Evolutionary conservation across 2,329 filamentous ascomycete genomes (phyloP).

Genomic region (Sclerotinia sclerotiorum): DNA sequence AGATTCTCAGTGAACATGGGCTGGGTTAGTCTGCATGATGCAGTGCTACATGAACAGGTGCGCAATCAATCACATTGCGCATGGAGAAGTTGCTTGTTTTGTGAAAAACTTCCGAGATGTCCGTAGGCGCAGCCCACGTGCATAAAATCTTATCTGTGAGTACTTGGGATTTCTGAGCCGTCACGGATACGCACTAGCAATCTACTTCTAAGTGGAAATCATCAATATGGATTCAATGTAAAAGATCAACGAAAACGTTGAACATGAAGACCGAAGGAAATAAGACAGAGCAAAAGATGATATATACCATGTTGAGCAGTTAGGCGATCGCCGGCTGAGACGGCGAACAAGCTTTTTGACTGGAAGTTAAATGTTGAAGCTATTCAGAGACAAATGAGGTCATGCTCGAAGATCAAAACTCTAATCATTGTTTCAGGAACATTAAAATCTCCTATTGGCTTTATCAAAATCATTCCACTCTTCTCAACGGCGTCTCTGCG

Average conservation of each 20-base stretch:
- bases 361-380: not conserved
- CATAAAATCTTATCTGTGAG: not conserved
- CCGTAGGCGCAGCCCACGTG: not conserved
- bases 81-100: conserved; percentile 3
- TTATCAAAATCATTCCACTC: not conserved
- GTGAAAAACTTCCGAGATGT: conserved; percentile 2
- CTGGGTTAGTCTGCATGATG: not conserved
- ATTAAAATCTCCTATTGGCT: conserved; percentile 9
- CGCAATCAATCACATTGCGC: not conserved
- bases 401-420: not conserved
- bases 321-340: not conserved
- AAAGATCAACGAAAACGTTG: not conserved
- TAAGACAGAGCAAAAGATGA: not conserved
- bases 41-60: conserved; percentile 6
- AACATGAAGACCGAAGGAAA: not conserved
- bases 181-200: not conserved
- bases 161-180: not conserved
- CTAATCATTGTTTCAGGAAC: not conserved
- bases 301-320: not conserved
- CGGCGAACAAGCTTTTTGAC: not conserved
- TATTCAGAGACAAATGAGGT: conserved; percentile 16
- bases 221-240: not conserved
- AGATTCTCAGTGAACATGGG: not conserved
- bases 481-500: not conserved
- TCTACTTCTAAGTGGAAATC: too few species aligned